Evolutionary conservation across 495 filamentous ascomycete species (phyloP).

Genomic region (Neurospora sublineolata): DNA sequence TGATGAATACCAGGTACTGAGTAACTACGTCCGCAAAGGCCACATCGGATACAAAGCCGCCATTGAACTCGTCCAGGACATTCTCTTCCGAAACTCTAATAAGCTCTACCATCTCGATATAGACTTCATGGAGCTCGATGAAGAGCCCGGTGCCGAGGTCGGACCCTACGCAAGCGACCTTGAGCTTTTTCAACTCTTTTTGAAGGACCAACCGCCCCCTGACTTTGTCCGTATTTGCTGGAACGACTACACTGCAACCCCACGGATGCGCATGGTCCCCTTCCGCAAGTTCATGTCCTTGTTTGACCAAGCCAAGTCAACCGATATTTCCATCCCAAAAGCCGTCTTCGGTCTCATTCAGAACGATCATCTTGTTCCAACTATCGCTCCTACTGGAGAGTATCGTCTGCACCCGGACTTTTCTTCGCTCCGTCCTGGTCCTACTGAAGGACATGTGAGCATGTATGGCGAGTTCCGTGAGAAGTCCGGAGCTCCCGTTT

Average conservation of each 20-base stretch:
- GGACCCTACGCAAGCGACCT: slow-evolving; percentile 13
- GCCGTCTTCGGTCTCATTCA: slow-evolving; percentile 49
- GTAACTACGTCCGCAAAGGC: slow-evolving; percentile 47
- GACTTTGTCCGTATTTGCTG: slow-evolving; percentile 67
- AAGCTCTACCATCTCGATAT: slow-evolving; percentile 49
- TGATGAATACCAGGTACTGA: slow-evolving; percentile 37
- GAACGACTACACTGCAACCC: slow-evolving; percentile 63
- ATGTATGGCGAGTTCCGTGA: slow-evolving; percentile 52
- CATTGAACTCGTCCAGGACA: slow-evolving; percentile 42
- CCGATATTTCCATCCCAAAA: slow-evolving; percentile 42
- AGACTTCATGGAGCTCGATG: slow-evolving; percentile 24
- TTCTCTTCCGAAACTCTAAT: slow-evolving; percentile 64
- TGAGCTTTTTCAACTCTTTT: slow-evolving; percentile 46
- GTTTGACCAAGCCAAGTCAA: slow-evolving; percentile 37
- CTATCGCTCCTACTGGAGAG: slow-evolving; percentile 41
- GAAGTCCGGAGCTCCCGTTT: slow-evolving; percentile 28
- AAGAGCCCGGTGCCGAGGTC: slow-evolving; percentile 4
- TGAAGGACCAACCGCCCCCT: slow-evolving; percentile 52
- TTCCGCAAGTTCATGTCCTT: slow-evolving; percentile 51
- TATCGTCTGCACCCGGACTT: slow-evolving; percentile 53
- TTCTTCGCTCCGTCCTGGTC: slow-evolving; percentile 43
- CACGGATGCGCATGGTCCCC: slow-evolving; percentile 60
- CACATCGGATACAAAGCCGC: slow-evolving; percentile 49
- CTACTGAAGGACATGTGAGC: slow-evolving; percentile 42
- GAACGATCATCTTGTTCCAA: slow-evolving; percentile 36